A percentile compares a stretch with the other conserved stretches of the same genome.
phyloP scores from a whole-genome alignment of 257 asterid genomes.

The Solanum arcanum region DNA sequence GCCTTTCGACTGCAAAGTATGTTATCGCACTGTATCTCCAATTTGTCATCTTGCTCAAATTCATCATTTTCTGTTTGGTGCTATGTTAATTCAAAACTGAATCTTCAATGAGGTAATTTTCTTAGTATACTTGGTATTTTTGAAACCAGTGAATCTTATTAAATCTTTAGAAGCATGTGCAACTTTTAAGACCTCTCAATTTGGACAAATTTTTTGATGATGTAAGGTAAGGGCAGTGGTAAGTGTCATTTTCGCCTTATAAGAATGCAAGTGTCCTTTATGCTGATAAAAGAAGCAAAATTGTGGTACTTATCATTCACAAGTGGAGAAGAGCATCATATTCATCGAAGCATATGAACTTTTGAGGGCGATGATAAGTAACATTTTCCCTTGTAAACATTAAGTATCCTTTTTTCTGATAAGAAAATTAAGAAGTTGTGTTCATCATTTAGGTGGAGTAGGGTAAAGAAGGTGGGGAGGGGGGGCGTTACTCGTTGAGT shows the following conservation, averaged over 20 bases:
- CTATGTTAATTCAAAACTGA: neutral
- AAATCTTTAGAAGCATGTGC: neutral
- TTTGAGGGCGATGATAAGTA: neutral
- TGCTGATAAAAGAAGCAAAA: neutral
- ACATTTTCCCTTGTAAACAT: neutral
- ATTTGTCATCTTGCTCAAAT: neutral
- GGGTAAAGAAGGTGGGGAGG: neutral
- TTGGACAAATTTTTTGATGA: neutral
- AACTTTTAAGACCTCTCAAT: neutral
- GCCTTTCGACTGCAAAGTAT: constrained; percentile 92
- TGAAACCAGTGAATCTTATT: neutral
- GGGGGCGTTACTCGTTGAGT: neutral
- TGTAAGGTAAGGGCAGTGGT: neutral
- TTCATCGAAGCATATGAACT: neutral
- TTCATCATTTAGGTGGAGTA: neutral
- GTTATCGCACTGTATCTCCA: neutral
- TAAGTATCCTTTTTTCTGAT: neutral
- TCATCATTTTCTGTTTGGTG: neutral
- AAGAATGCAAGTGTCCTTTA: neutral
- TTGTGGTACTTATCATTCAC: neutral
- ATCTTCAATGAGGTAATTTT: neutral
- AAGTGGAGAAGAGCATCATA: neutral
- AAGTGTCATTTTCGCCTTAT: neutral
- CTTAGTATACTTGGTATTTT: neutral
- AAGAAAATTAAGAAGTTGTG: neutral